phyloP scores from a whole-genome alignment of 495 filamentous ascomycete species.

The Penicillium manginii region DNA sequence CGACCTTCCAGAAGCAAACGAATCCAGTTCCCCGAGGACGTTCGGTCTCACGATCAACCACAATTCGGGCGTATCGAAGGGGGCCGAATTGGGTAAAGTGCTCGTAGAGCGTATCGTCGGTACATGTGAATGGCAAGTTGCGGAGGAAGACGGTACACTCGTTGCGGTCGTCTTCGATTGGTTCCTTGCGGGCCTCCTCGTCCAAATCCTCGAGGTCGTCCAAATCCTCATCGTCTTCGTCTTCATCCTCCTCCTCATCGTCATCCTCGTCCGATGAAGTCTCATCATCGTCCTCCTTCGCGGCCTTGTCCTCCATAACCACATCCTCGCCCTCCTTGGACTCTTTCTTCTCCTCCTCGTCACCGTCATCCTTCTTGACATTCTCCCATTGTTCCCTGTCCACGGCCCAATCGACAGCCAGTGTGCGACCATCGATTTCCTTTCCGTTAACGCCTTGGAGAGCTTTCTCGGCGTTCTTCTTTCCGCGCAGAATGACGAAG shows the following conservation, averaged over 20 bases:
- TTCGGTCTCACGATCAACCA: conserved; percentile 81
- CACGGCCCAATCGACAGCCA: conserved; percentile 96
- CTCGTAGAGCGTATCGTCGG: conserved; percentile 76
- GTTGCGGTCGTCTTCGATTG: conserved; percentile 57
- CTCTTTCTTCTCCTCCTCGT: conserved; percentile 35
- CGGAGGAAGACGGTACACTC: conserved; percentile 85
- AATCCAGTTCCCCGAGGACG: conserved; percentile 91
- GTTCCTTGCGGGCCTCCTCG: conserved; percentile 56
- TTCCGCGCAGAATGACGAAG: conserved; percentile 85
- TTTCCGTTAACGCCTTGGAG: conserved; percentile 85
- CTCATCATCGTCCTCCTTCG: conserved; percentile 32
- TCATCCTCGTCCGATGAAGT: conserved; percentile 33
- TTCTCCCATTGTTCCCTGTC: conserved; percentile 86
- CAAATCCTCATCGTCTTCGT: conserved; percentile 33
- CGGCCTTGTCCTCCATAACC: conserved; percentile 25
- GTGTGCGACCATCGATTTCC: conserved; percentile 78
- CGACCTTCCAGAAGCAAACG: conserved; percentile 82
- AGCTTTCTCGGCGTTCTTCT: conserved; percentile 91
- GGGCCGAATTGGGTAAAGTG: conserved; percentile 85
- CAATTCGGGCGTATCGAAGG: conserved; percentile 85
- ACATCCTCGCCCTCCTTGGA: conserved; percentile 31
- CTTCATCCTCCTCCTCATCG: conserved; percentile 36
- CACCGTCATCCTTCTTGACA: conserved; percentile 47
- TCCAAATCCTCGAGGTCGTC: conserved; percentile 45
- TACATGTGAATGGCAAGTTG: conserved; percentile 86